phyloP scores from a whole-genome alignment of 495 filamentous ascomycete genomes.

The Xylaria castorea region DNA sequence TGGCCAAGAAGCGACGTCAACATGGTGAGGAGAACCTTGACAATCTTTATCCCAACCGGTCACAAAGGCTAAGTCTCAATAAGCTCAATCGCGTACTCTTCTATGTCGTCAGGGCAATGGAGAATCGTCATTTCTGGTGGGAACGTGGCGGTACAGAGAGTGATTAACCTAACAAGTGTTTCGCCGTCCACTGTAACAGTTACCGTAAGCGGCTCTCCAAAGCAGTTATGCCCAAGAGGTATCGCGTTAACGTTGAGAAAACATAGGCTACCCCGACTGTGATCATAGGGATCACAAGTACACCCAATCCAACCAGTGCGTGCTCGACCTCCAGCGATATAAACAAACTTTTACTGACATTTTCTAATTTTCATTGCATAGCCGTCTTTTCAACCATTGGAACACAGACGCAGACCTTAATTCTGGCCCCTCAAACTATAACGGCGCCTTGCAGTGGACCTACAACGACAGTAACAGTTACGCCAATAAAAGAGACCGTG shows the following conservation, averaged over 20 bases:
- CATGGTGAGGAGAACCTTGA: slow-evolving; percentile 41
- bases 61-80: background rate
- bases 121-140: slow-evolving; percentile 49
- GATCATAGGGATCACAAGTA: slow-evolving; percentile 48
- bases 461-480: slow-evolving; percentile 49
- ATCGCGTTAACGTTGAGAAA: background rate
- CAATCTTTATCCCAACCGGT: background rate
- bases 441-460: slow-evolving; percentile 45
- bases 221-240: background rate
- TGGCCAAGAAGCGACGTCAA: slow-evolving; percentile 47
- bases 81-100: slow-evolving; percentile 49
- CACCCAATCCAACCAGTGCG: slow-evolving; percentile 47
- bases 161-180: slow-evolving; percentile 45
- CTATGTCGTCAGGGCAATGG: slow-evolving; percentile 50
- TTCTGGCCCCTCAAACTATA: slow-evolving; percentile 44
- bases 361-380: slow-evolving; percentile 24
- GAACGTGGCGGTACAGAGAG: slow-evolving; percentile 49
- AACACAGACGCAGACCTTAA: slow-evolving; percentile 46
- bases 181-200: slow-evolving; percentile 44
- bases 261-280: slow-evolving; percentile 50
- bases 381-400: slow-evolving; percentile 44
- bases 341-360: background rate
- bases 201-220: slow-evolving; percentile 37
- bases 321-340: background rate
- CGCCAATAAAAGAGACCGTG: slow-evolving; percentile 41